A percentile compares a stretch with the other conserved stretches of the same genome.
These are phyloP conservation scores for Ramularia endophylla DNA, from an alignment of 2,329 filamentous ascomycete genomes.

Conservation along the genomic window DNA sequence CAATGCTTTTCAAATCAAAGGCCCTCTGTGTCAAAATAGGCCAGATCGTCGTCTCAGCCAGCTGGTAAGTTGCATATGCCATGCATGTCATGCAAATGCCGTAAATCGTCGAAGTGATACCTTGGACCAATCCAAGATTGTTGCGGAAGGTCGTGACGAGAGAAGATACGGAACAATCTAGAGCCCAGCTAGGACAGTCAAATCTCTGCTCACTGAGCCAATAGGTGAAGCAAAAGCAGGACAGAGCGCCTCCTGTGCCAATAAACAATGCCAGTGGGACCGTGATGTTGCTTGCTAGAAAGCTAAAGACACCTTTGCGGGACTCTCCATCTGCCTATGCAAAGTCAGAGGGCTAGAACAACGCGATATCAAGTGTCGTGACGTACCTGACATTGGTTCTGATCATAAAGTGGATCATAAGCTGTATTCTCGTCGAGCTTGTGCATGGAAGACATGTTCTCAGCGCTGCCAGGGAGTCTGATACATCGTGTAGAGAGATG, in stretches of 20 bases:
- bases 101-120: neutral
- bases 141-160: neutral
- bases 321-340: too few relatives aligned
- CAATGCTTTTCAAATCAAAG: neutral
- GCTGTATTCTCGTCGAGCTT: too few relatives aligned
- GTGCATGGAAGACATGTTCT: too few relatives aligned
- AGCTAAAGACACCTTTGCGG: too few relatives aligned
- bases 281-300: too few relatives aligned
- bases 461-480: too few relatives aligned
- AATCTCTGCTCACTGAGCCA: conserved; percentile 2
- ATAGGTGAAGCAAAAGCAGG: conserved; percentile 3
- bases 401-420: too few relatives aligned
- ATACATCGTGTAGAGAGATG: too few relatives aligned
- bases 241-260: neutral
- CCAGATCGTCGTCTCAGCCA: conserved; percentile 2
- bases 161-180: neutral
- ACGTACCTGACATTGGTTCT: too few relatives aligned
- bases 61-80: conserved; percentile 1
- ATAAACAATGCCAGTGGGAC: neutral
- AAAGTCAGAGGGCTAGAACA: too few relatives aligned
- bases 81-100: neutral
- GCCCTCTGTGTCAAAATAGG: neutral
- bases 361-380: too few relatives aligned
- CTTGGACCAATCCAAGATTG: neutral
- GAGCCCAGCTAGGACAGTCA: conserved; percentile 1